Base-by-base conservation (phyloP, 208 protist genomes). In the Spongospora subterranea region DNA sequence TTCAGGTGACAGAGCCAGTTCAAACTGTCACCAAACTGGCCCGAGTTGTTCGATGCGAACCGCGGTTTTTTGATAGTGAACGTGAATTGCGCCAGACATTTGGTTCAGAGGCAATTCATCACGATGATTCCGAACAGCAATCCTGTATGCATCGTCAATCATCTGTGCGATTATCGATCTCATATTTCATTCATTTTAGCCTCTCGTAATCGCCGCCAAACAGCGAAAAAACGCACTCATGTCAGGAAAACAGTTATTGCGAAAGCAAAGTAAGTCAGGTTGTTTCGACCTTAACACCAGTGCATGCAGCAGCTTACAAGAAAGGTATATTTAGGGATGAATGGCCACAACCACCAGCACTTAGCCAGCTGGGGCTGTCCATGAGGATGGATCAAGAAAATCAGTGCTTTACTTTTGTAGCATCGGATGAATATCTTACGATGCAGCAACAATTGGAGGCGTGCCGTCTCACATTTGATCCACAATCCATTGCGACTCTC, bases 371-470 rank as follows among this genome's bases (percentile, higher is more conserved):
- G 11, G 71, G 71, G 6, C n/a, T 82, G 17, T 82, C 71, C 17
- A 82, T 82, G 71, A 6, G 71, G 35, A 40, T 82, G 11, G 71
- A 82, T 43, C n/a, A 6, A 6, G 40, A 82, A 20, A 43, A 20
- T 6, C 17, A n/a, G 35, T 13, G 6, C 17, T 82, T 82, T n/a
- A 6, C 6, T 6, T 82, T 82, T 43, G n/a, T 20, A 13, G 17
- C 13, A n/a, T 35, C 35, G 6, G 17, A 6, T 39, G 71, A 82
- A 45, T 82, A 82, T 43, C 13, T 82, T 6, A 82, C 17, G 17
- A 82, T 82, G 71, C 71, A 82, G 40, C 17, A 82, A n/a, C 71
- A 82, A 43, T 82, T 82, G 6, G 71, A 82, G 35, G 6, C 71
- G 40, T 6, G 17, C 40, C 13, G 17, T 20, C 6, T 35, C 11